Base-by-base conservation (phyloP, 140 eudicot species). In the Oenanthe javanica region DNA sequence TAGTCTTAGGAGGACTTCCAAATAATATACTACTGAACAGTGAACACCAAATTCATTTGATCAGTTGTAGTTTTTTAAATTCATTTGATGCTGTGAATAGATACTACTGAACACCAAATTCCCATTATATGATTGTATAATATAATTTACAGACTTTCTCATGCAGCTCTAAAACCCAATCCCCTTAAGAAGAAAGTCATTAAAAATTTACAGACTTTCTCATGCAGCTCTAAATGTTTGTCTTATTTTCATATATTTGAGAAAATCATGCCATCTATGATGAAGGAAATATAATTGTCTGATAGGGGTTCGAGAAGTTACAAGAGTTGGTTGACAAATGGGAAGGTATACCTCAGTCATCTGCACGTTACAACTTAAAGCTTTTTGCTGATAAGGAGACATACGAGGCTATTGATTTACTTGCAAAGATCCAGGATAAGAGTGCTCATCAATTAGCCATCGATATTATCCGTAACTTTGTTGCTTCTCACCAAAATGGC, bases 371-470 rank as follows among this genome's bases (percentile, higher is more conserved):
- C 83, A 90, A 89, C 81, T 81, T 95, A 84, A 95, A 88, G 85
- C 92, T 92, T 31, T 93, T 92, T 72, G 82, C 93, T 3, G 97
- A 92, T 84, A 90, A 86, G 87, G 96, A 89, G 79, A 89, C 97
- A 13, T 95, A 83, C 43, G 89, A 92, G 77, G 87, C 96, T 9
- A 86, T 95, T 86, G 97, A 95, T 23, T 91, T 80, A 77, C 89
- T 95, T 42, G 99, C 97, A 50, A 87, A 80, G 81, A 72, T 89
- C 11, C 89, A 95, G 86, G 89, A 88, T 77, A 95, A 95, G 92
- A 90, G 66, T 55, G 96, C 97, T 76, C 97, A 95, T 85, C 93
- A 90, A 73, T 77, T 90, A 77, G 97, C 99, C 67, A 92, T 92
- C 84, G 99, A 95, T 63, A 82, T 95, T 13, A 91, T 95, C 51